Conservation (phyloP, 2,329 filamentous ascomycete species). For the Lasiodiplodia hormozganensis region DNA sequence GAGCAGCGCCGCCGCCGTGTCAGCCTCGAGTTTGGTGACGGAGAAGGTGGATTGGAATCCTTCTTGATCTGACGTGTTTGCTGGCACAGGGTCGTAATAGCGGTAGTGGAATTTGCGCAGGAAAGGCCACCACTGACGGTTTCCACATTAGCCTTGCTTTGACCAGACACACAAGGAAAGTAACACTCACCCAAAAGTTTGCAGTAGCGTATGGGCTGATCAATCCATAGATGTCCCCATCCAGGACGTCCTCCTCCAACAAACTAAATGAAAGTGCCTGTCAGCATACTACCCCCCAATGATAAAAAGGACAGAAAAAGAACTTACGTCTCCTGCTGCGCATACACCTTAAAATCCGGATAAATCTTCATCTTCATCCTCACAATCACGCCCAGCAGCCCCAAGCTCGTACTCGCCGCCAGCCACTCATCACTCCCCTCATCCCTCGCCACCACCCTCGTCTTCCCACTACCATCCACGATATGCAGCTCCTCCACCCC, state of each 20-base stretch:
- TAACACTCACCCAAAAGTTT: slow-evolving; percentile 52
- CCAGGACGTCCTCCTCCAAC: slow-evolving; percentile 56
- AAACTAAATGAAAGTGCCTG: slow-evolving; percentile 5
- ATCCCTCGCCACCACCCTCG: slow-evolving; percentile 52
- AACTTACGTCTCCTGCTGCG: slow-evolving; percentile 57
- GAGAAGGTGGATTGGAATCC: slow-evolving; percentile 63
- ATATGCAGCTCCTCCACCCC: slow-evolving; percentile 59
- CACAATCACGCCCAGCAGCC: slow-evolving; percentile 57
- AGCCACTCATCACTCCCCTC: slow-evolving; percentile 58
- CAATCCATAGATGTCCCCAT: slow-evolving; percentile 59
- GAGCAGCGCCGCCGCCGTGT: slow-evolving; percentile 51
- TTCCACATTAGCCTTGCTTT: neutral
- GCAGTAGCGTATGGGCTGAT: slow-evolving; percentile 60
- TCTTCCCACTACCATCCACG: slow-evolving; percentile 55
- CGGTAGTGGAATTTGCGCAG: slow-evolving; percentile 60
- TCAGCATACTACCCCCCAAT: neutral
- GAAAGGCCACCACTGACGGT: slow-evolving; percentile 56
- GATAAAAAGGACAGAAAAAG: neutral
- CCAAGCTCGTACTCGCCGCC: slow-evolving; percentile 59
- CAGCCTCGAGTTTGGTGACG: slow-evolving; percentile 53
- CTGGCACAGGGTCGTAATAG: slow-evolving; percentile 58
- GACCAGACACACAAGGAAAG: neutral
- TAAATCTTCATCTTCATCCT: slow-evolving; percentile 59
- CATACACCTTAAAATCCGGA: slow-evolving; percentile 60
- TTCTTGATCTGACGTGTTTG: slow-evolving; percentile 51